Conservation (phyloP, 306 rosid species). For the Casuarina glauca region DNA sequence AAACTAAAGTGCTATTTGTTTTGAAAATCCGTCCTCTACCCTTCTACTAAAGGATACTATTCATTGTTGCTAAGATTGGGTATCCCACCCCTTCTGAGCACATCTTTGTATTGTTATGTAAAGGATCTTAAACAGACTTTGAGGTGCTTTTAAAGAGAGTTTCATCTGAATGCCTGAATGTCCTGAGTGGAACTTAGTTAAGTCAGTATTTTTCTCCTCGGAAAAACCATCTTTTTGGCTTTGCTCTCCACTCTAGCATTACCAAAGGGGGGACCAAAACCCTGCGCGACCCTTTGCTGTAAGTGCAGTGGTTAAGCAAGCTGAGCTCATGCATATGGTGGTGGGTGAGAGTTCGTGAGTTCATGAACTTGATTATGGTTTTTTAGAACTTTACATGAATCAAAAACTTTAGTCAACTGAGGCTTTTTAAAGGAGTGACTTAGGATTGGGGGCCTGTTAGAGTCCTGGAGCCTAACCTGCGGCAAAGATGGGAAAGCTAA, state of each 20-base stretch:
- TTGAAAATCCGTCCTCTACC: slow-evolving; percentile 1
- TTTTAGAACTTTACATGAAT: not conserved
- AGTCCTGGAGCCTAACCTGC: no score
- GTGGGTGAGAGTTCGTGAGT: not conserved
- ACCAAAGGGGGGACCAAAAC: not conserved
- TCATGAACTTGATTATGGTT: not conserved
- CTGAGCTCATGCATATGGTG: not conserved
- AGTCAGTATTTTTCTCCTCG: not conserved
- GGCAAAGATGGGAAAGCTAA: no score
- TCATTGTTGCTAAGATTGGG: not conserved
- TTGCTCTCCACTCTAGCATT: not conserved
- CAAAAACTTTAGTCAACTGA: not conserved
- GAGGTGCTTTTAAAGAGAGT: slow-evolving; percentile 7
- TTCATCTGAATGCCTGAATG: slow-evolving; percentile 1
- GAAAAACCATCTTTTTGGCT: not conserved
- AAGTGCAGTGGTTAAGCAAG: not conserved
- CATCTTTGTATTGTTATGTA: not conserved
- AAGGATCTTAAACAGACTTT: not conserved
- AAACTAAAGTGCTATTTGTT: slow-evolving; percentile 38
- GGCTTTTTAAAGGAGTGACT: no score
- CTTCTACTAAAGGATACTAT: not conserved
- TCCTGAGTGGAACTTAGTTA: not conserved
- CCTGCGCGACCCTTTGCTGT: not conserved
- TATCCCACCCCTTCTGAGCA: not conserved
- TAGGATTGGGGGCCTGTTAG: no score